Evolutionary conservation across 2,329 filamentous ascomycete species (phyloP).

Genomic region (Ascochyta lentis): DNA sequence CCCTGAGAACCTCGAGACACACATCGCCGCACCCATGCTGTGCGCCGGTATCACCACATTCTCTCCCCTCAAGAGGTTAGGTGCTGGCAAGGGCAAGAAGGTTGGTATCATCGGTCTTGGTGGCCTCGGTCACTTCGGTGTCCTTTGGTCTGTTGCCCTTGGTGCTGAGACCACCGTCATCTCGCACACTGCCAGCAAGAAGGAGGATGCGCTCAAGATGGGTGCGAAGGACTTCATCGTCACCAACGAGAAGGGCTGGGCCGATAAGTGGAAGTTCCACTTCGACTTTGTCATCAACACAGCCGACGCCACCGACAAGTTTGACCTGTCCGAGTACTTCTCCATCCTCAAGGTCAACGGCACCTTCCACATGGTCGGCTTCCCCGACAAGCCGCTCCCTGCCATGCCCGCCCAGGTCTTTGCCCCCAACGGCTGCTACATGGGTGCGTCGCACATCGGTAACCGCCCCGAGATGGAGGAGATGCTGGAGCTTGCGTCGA

Average conservation of each 20-base stretch:
- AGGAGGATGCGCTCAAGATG: conserved; percentile 65
- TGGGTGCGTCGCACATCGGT: conserved; percentile 60
- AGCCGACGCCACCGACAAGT: conserved; percentile 71
- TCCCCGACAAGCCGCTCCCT: conserved; percentile 78
- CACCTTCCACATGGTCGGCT: conserved; percentile 78
- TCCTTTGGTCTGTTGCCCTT: conserved; percentile 58
- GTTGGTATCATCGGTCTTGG: conserved; percentile 74
- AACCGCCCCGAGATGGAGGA: conserved; percentile 59
- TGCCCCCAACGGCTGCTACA: conserved; percentile 70
- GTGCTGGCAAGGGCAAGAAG: conserved; percentile 78
- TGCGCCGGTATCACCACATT: conserved; percentile 85
- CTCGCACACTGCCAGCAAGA: conserved; percentile 66
- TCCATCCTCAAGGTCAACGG: conserved; percentile 82
- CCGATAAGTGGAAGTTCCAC: conserved; percentile 61
- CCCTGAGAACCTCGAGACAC: conserved; percentile 69
- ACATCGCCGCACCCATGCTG: conserved; percentile 77
- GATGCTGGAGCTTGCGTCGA: conserved; percentile 59
- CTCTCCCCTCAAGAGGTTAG: conserved; percentile 77
- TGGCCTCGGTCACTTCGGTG: conserved; percentile 59
- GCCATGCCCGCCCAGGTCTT: conserved; percentile 76
- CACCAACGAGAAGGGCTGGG: conserved; percentile 65
- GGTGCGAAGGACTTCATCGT: conserved; percentile 67
- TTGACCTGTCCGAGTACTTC: conserved; percentile 75
- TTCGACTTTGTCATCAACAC: conserved; percentile 82
- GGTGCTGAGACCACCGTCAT: conserved; percentile 69